Base-by-base conservation (phyloP, 257 asterid genomes). In the Nicotiana obtusifolia region DNA sequence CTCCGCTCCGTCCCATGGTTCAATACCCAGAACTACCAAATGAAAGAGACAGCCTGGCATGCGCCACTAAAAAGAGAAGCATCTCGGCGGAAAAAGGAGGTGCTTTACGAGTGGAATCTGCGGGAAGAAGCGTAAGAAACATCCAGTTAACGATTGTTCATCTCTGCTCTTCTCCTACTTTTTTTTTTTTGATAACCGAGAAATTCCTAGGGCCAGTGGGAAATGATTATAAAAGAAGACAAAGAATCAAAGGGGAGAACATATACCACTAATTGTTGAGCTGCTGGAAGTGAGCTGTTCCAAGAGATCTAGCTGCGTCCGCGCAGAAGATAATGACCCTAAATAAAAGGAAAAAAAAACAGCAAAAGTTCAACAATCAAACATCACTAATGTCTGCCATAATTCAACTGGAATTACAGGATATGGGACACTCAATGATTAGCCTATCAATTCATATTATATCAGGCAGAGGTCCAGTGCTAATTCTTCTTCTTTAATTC, bases 271-370 rank as follows among this genome's bases (percentile, higher is more conserved):
- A 76, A 73, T 88, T 20, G 88, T 82, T 77, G 92, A 76, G 79
- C 89, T 76, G 64, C 92, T 91, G 64, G 97, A 87, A 28, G 94
- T 91, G 77, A 95, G 97, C 76, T 91, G 94, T 19, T 93, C 93
- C 92, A 92, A 75, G n/a, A n/a, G n/a, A n/a, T n/a, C n/a, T n/a
- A n/a, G n/a, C n/a, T n/a, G n/a, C n/a, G n/a, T n/a, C n/a, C n/a
- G n/a, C n/a, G 97, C 92, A 81, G 97, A 88, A 80, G 95, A 68
- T 28, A 90, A 87, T 5, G 95, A 83, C 64, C 94, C 95, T 93
- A 57, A 44, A 77, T 64, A 79, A 73, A 69, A 69, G 56, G n/a
- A 0, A 11, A 11, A n/a, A n/a, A n/a, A n/a, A 22, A 68, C 30
- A 64, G 35, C 54, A 61, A 80, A 64, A 56, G 31, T 62, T 31